phyloP scores from a whole-genome alignment of 345 rosid species.

The Linum tenue region DNA sequence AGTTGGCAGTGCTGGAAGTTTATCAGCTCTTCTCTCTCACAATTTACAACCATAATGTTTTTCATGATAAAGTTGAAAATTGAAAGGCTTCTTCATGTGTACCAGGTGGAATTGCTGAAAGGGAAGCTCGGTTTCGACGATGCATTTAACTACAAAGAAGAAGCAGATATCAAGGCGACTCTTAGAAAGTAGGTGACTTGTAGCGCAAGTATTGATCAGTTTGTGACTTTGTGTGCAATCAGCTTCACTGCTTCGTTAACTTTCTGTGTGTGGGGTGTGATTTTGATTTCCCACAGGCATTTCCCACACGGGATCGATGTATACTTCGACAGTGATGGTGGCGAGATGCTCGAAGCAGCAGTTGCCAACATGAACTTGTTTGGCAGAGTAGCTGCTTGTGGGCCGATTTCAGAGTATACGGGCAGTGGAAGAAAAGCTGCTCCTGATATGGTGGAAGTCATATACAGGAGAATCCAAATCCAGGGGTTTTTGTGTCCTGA shows the following conservation, averaged over 20 bases:
- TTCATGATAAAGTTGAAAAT: too few relatives aligned
- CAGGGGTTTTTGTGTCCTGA: slow-evolving; percentile 40
- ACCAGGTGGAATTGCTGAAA: slow-evolving; percentile 37
- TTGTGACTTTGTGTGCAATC: neutral
- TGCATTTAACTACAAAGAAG: slow-evolving; percentile 48
- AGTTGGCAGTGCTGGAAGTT: slow-evolving; percentile 39
- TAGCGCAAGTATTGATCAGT: neutral
- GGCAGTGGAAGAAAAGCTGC: slow-evolving; percentile 23
- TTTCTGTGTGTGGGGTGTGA: neutral
- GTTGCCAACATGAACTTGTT: slow-evolving; percentile 34
- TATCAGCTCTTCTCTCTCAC: neutral
- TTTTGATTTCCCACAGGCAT: slow-evolving; percentile 19
- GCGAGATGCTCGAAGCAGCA: slow-evolving; percentile 45
- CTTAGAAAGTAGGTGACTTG: slow-evolving; percentile 23
- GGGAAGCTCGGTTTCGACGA: slow-evolving; percentile 47
- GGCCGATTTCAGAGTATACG: slow-evolving; percentile 42
- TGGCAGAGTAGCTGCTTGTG: slow-evolving; percentile 47
- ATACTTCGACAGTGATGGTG: slow-evolving; percentile 57
- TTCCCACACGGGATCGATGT: slow-evolving; percentile 52
- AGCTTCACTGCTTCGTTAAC: neutral
- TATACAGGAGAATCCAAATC: slow-evolving; percentile 43
- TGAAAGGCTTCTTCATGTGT: too few relatives aligned
- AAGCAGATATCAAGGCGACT: slow-evolving; percentile 29
- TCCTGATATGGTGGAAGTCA: slow-evolving; percentile 32
- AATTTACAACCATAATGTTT: neutral